Evolutionary conservation across 495 filamentous ascomycete genomes (phyloP).

Genomic region (Articulospora tetracladia): DNA sequence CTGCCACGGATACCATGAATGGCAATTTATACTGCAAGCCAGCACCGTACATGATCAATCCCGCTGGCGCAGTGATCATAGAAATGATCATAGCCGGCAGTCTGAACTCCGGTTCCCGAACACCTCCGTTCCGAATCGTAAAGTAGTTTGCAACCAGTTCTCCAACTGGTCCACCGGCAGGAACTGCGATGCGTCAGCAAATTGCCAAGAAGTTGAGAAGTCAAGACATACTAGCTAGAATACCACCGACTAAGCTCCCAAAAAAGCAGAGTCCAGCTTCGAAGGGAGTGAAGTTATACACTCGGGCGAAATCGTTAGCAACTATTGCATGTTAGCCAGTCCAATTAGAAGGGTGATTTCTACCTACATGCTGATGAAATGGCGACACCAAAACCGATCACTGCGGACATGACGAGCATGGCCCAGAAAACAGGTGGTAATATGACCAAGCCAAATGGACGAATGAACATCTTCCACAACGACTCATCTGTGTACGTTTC

Average conservation of each 20-base stretch:
- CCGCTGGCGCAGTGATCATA: constrained; percentile 40
- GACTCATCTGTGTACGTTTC: constrained; percentile 38
- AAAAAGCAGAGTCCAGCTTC: constrained; percentile 47
- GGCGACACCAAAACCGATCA: constrained; percentile 10
- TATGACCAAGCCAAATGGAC: constrained; percentile 41
- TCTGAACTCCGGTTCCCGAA: constrained; percentile 51
- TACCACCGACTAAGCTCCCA: constrained; percentile 40
- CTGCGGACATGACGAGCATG: constrained; percentile 32
- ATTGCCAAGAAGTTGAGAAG: not conserved
- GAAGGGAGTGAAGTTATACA: constrained; percentile 44
- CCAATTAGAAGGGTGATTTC: not conserved
- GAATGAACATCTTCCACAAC: constrained; percentile 40
- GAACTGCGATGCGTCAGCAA: constrained; percentile 18
- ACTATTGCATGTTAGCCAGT: constrained; percentile 18
- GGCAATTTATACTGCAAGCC: constrained; percentile 42
- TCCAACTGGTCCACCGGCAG: constrained; percentile 43
- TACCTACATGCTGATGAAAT: constrained; percentile 20
- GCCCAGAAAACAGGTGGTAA: constrained; percentile 50
- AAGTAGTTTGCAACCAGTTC: constrained; percentile 46
- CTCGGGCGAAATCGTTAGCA: constrained; percentile 35
- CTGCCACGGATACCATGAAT: constrained; percentile 51
- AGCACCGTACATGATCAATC: constrained; percentile 46
- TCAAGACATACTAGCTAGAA: constrained; percentile 33
- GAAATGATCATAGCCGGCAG: constrained; percentile 42
- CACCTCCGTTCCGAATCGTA: constrained; percentile 44